Base-by-base conservation (phyloP, 345 rosid genomes). In the Eucalyptus decipiens region DNA sequence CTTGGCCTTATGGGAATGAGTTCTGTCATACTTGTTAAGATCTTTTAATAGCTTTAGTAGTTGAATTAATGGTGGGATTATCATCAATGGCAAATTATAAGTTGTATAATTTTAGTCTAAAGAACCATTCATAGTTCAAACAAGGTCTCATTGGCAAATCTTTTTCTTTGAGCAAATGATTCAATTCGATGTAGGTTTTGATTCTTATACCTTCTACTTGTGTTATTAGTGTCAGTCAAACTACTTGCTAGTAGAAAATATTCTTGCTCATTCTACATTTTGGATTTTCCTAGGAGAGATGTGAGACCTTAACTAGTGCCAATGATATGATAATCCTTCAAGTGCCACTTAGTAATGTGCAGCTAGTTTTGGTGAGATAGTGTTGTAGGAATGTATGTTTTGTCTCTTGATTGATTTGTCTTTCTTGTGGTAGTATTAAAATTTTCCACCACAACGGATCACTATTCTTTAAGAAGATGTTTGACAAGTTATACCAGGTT, bases 401-500 rank as follows among this genome's bases (percentile, higher is more conserved):
- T 37, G 9, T 21, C 47, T 37, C 5, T 76, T 76, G 83, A 76
- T 40, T 40, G 28, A 3, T 76, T 76, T 40, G 8, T 76, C 83
- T 43, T 90, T 87, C 43, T 54, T 88, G 37, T 90, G 93, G 94
- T 93, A 97, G 99, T 96, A 91, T 97, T 60, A 97, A 95, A 90
- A 92, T 97, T 89, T 98, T 98, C 92, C 95, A 94, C 94, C 92
- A 93, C 72, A 95, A 97, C 49, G 99, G 99, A 80, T 91, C 95
- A 69, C 90, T 95, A 88, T 93, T 92, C 94, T 98, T 92, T 91
- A 94, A 95, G 93, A 96, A 94, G 93, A 93, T 91, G 95, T 96
- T 97, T 93, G 98, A 95, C 93, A 97, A 93, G 93, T 93, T 98
- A 88, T 98, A 95, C 91, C 99, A 97, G 98, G 99, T 95, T 88